These are phyloP conservation scores for Allantophomopsis cytisporea DNA, from an alignment of 2,329 filamentous ascomycete genomes.

Conservation along the genomic window DNA sequence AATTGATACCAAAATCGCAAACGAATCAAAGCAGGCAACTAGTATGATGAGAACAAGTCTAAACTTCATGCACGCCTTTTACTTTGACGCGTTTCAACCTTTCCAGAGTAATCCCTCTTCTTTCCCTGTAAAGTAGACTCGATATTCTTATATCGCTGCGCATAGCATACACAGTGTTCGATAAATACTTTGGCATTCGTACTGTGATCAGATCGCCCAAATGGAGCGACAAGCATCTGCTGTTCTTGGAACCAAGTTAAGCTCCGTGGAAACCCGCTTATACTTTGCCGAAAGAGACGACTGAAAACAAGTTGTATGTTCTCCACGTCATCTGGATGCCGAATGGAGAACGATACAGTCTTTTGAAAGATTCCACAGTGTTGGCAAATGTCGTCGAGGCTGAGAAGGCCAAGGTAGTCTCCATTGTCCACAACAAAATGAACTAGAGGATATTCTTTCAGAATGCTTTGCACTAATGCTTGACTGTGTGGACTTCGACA, in stretches of 20 bases:
- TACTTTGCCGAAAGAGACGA: conserved; percentile 6
- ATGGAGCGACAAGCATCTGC: conserved; percentile 8
- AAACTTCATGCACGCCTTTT: no score
- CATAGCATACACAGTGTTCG: no score
- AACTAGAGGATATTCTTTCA: conserved; percentile 3
- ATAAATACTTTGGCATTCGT: no score
- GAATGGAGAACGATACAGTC: conserved; percentile 7
- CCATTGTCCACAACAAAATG: conserved; percentile 5
- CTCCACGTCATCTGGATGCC: conserved; percentile 7
- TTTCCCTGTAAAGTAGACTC: no score
- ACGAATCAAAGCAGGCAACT: no score
- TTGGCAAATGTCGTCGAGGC: conserved; percentile 7
- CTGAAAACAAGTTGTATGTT: conserved; percentile 7
- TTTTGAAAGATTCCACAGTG: conserved; percentile 8
- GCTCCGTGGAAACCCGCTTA: conserved; percentile 9
- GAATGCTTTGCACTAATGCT: conserved; percentile 5
- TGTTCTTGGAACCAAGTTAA: conserved; percentile 9
- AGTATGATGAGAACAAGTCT: no score
- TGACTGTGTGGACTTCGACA: conserved; percentile 7
- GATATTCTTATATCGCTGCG: no score
- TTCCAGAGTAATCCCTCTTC: no score
- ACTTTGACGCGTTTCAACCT: no score
- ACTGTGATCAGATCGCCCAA: conserved; percentile 7
- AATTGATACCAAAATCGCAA: no score
- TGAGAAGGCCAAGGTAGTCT: conserved; percentile 4